Percentiles rank a stretch among this genome's conserved stretches.
phyloP scores from a whole-genome alignment of 768 basidiomycete species.

The Suillus weaverae region DNA sequence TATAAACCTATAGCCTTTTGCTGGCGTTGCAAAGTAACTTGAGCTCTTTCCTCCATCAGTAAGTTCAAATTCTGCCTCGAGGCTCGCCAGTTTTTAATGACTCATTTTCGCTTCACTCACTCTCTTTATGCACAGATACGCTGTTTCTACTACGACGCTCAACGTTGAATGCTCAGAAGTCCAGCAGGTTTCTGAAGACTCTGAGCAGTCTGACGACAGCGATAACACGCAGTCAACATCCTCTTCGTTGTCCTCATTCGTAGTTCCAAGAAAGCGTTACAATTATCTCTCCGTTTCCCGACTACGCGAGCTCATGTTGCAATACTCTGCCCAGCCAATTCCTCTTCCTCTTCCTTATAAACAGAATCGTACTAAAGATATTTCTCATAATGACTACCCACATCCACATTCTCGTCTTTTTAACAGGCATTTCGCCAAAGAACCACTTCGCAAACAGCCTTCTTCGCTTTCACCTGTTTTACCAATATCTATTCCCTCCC shows the following conservation, averaged over 20 bases:
- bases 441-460: constrained; percentile 20
- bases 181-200: constrained; percentile 36
- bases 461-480: constrained; percentile 14
- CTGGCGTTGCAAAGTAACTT: constrained; percentile 1
- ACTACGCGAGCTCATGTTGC: constrained; percentile 53
- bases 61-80: constrained; percentile 10
- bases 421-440: constrained; percentile 38
- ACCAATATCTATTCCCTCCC: constrained; percentile 27
- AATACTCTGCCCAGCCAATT: constrained; percentile 43
- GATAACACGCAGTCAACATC: background rate
- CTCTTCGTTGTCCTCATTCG: constrained; percentile 47
- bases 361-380: constrained; percentile 30
- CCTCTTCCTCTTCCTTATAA: constrained; percentile 34
- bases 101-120: constrained; percentile 17
- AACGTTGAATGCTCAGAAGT: constrained; percentile 51
- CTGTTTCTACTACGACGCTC: constrained; percentile 28
- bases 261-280: constrained; percentile 25
- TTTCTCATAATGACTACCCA: constrained; percentile 30
- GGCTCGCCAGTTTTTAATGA: background rate
- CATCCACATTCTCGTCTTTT: constrained; percentile 27
- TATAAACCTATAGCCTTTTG: background rate
- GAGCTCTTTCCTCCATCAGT: constrained; percentile 11
- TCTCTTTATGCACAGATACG: constrained; percentile 8
- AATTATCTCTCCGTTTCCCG: constrained; percentile 30
- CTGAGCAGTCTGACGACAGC: constrained; percentile 4